phyloP scores from a whole-genome alignment of 2,329 filamentous ascomycete genomes.

The Aspergillus persii region DNA sequence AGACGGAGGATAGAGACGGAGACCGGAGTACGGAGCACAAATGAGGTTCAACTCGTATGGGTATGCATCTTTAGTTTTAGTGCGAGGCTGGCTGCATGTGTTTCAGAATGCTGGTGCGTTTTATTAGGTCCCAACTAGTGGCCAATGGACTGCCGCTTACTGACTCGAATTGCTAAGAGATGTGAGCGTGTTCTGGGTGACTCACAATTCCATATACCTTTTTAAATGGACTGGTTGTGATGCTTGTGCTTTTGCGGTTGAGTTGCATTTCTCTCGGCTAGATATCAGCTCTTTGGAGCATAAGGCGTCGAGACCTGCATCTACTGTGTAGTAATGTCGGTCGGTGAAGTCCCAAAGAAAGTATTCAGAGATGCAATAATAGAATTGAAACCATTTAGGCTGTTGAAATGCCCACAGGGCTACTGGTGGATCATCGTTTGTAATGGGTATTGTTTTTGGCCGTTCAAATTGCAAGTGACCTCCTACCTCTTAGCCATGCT shows the following conservation, averaged over 20 bases:
- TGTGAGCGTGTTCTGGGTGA: not conserved
- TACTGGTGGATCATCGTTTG: no score
- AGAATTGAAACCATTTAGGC: no score
- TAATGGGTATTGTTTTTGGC: no score
- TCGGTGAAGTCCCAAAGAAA: no score
- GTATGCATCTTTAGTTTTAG: not conserved
- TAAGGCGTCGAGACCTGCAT: not conserved
- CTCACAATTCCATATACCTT: not conserved
- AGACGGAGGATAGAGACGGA: not conserved
- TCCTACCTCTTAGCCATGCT: no score
- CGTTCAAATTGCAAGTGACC: no score
- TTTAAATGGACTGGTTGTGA: not conserved
- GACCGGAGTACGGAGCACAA: no score
- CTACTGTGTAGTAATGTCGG: no score
- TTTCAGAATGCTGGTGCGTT: not conserved
- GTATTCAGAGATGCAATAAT: no score
- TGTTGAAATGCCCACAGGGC: no score
- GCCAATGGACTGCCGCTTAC: not conserved
- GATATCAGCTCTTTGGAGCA: not conserved
- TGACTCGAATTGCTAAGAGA: not conserved
- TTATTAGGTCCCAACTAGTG: not conserved
- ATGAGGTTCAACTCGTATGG: not conserved
- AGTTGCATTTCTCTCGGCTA: not conserved
- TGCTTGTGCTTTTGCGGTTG: no score
- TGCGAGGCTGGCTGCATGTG: not conserved